phyloP scores from a whole-genome alignment of 495 filamentous ascomycete genomes.

The Penicillium antarcticum region DNA sequence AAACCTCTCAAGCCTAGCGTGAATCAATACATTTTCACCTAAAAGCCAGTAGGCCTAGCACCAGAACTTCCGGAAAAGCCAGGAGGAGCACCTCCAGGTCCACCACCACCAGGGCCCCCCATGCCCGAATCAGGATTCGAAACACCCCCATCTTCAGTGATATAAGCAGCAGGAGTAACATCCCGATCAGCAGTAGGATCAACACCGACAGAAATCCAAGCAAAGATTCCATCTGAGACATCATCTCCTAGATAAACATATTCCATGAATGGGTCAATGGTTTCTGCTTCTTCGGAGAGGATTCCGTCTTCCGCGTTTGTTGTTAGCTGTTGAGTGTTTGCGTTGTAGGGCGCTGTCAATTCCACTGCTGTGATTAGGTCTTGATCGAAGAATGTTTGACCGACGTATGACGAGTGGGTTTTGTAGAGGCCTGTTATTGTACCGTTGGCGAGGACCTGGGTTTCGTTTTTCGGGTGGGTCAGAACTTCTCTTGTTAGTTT shows the following conservation, averaged over 20 bases:
- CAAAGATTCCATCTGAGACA: constrained; percentile 32
- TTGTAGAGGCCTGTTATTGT: constrained; percentile 32
- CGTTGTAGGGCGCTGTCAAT: constrained; percentile 48
- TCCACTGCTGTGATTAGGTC: constrained; percentile 47
- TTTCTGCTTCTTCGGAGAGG: constrained; percentile 43
- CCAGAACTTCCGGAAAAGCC: constrained; percentile 3
- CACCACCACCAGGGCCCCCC: constrained; percentile 7
- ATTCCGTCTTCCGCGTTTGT: constrained; percentile 53
- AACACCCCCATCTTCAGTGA: constrained; percentile 33
- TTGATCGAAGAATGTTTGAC: constrained; percentile 63
- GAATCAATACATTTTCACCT: too few species aligned
- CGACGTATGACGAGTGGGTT: constrained; percentile 45
- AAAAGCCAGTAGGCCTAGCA: not conserved
- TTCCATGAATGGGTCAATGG: constrained; percentile 55
- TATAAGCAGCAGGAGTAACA: constrained; percentile 31
- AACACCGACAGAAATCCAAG: constrained; percentile 35
- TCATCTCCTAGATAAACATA: constrained; percentile 41
- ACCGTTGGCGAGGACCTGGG: constrained; percentile 24
- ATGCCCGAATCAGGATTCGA: constrained; percentile 29
- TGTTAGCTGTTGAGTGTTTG: constrained; percentile 48
- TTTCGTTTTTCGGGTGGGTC: constrained; percentile 34
- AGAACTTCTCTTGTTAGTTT: constrained; percentile 19
- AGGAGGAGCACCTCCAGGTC: constrained; percentile 12
- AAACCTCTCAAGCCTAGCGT: too few species aligned
- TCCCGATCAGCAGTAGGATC: constrained; percentile 21